These are phyloP conservation scores for Triglochin maritima DNA, from an alignment of 106 monocot genomes.

Conservation along the genomic window DNA sequence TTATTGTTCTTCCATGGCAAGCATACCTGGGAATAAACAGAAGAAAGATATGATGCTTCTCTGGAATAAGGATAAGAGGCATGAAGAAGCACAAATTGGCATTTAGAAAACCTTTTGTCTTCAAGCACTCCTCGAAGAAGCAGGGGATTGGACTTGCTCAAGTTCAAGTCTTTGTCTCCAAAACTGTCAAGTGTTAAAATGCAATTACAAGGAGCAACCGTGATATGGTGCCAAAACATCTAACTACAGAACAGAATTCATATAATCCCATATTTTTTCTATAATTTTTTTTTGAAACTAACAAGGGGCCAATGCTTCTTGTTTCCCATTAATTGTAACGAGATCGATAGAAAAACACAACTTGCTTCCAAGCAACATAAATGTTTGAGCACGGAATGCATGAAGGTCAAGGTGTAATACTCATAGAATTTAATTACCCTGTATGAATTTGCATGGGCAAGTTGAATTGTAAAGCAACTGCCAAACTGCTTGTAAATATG, in stretches of 20 bases:
- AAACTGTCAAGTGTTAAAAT: constrained; percentile 41
- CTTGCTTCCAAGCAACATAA: neutral
- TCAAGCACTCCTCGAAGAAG: constrained; percentile 76
- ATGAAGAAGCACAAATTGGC: constrained; percentile 81
- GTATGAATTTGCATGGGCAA: constrained; percentile 95
- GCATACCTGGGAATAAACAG: constrained; percentile 85
- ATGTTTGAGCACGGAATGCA: neutral
- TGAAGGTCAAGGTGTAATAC: neutral
- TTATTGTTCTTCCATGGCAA: neutral
- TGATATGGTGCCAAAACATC: neutral
- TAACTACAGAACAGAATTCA: too few relatives aligned
- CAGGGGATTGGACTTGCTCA: constrained; percentile 74
- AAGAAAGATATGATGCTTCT: constrained; percentile 98
- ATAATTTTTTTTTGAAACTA: too few relatives aligned
- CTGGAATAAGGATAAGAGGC: constrained; percentile 96
- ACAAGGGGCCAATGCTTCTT: too few relatives aligned
- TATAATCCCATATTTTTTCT: neutral
- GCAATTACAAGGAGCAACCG: neutral
- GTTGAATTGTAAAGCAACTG: constrained; percentile 49
- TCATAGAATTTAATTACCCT: constrained; percentile 41
- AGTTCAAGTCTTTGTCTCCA: constrained; percentile 94
- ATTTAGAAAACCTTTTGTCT: constrained; percentile 65
- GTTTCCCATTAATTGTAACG: too few relatives aligned
- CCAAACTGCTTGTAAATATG: constrained; percentile 76
- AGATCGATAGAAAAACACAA: neutral